Evolutionary conservation across 2,329 filamentous ascomycete species (phyloP).

Genomic region (Blumeria hordei): DNA sequence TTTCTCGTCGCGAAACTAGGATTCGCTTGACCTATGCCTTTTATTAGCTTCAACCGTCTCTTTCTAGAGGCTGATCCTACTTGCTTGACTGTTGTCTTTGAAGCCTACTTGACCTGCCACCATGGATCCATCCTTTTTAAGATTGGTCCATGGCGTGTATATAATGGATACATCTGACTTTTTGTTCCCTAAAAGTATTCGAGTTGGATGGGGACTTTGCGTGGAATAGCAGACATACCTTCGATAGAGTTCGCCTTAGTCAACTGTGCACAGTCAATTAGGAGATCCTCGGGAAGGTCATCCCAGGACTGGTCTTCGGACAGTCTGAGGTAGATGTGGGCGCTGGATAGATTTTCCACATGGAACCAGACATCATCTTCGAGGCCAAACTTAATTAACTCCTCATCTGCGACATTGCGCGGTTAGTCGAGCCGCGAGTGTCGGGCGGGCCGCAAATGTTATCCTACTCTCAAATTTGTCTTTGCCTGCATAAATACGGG

Average conservation of each 20-base stretch:
- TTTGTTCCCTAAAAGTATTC: conserved; percentile 50
- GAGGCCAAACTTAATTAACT: conserved; percentile 81
- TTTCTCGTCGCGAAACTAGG: conserved; percentile 59
- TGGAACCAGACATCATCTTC: conserved; percentile 98
- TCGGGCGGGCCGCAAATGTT: too few relatives aligned
- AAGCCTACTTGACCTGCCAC: conserved; percentile 86
- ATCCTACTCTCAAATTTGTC: conserved; percentile 87
- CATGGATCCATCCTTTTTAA: conserved; percentile 92
- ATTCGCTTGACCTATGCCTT: conserved; percentile 45
- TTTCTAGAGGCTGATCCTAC: neutral
- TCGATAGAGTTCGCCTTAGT: conserved; percentile 99
- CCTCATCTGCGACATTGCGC: conserved; percentile 44
- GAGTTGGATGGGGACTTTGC: neutral
- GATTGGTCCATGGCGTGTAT: conserved; percentile 93
- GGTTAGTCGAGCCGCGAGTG: neutral
- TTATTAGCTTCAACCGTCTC: too few relatives aligned
- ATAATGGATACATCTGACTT: conserved; percentile 94
- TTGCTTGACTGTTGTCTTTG: conserved; percentile 54
- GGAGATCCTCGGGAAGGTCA: conserved; percentile 43
- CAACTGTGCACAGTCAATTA: conserved; percentile 81
- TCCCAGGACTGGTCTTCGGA: conserved; percentile 65
- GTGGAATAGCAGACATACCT: conserved; percentile 23
- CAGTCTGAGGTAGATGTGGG: conserved; percentile 85
- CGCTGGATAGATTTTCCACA: conserved; percentile 88
- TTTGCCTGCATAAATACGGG: conserved; percentile 88